Conservation (phyloP, 1,284 basidiomycete genomes). For the Hortiboletus rubellus region DNA sequence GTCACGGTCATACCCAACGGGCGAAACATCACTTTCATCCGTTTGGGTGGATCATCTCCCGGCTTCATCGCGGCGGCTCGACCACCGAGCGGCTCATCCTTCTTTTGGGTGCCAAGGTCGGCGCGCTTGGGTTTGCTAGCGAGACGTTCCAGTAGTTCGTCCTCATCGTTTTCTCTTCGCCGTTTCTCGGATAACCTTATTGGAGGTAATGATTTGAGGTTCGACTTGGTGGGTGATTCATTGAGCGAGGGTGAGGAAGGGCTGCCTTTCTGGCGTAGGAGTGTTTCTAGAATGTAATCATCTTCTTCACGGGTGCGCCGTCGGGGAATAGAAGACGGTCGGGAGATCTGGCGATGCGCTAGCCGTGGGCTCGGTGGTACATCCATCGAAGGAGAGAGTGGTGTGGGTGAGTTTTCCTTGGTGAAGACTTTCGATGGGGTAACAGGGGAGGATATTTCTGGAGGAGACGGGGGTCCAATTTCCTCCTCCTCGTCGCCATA, state of each 20-base stretch:
- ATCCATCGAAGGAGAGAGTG: constrained; percentile 31
- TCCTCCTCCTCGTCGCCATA: constrained; percentile 63
- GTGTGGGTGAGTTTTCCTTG: constrained; percentile 16
- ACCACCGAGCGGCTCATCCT: constrained; percentile 24
- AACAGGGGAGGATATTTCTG: constrained; percentile 14
- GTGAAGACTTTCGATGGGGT: constrained; percentile 9
- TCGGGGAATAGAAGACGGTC: constrained; percentile 40
- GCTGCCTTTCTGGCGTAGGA: constrained; percentile 45
- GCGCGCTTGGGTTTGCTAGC: constrained; percentile 55
- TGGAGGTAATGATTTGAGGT: constrained; percentile 36
- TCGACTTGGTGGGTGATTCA: constrained; percentile 34
- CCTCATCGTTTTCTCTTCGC: constrained; percentile 71
- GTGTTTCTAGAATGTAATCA: constrained; percentile 53
- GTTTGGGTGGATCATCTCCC: constrained; percentile 68
- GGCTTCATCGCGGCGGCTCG: constrained; percentile 41
- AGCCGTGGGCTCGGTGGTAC: constrained; percentile 42
- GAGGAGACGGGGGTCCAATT: constrained; percentile 20
- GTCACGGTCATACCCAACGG: constrained; percentile 38
- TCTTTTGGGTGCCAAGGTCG: constrained; percentile 43
- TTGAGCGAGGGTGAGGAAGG: constrained; percentile 46
- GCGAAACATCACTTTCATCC: constrained; percentile 74
- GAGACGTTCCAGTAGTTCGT: constrained; percentile 57
- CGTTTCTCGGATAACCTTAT: constrained; percentile 69
- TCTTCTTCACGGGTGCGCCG: constrained; percentile 42
- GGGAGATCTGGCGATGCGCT: constrained; percentile 42